phyloP scores from a whole-genome alignment of 305 asterid species.

The Stenogyne calaminthoides region DNA sequence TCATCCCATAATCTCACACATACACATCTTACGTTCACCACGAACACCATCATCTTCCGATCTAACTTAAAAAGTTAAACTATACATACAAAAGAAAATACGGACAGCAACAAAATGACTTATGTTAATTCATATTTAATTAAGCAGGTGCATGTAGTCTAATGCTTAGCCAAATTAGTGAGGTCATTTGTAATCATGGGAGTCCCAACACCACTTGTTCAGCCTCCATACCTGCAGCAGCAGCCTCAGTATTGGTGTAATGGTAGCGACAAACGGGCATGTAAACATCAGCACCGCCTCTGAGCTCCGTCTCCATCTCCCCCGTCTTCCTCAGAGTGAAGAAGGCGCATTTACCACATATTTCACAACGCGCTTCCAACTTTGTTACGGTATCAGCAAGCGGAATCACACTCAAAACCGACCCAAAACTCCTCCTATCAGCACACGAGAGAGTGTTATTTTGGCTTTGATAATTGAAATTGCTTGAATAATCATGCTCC shows the following conservation, averaged over 20 bases:
- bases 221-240: constrained; percentile 9
- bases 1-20: too few species aligned
- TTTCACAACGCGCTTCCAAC: constrained; percentile 74
- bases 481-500: background rate
- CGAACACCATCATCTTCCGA: too few species aligned
- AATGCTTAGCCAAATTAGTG: too few species aligned
- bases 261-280: constrained; percentile 94
- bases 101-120: too few species aligned
- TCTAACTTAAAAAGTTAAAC: too few species aligned
- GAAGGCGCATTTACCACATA: constrained; percentile 67
- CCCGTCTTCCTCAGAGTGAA: constrained; percentile 73
- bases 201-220: constrained; percentile 15
- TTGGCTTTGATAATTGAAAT: background rate
- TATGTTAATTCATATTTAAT: too few species aligned
- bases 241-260: constrained; percentile 34
- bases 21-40: too few species aligned
- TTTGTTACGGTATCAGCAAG: constrained; percentile 79
- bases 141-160: too few species aligned
- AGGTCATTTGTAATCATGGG: background rate
- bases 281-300: constrained; percentile 82
- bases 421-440: constrained; percentile 73
- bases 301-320: constrained; percentile 59
- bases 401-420: constrained; percentile 76
- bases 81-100: too few species aligned
- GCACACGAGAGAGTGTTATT: background rate